phyloP scores from a whole-genome alignment of 2,329 filamentous ascomycete species.

The Curvularia eragrostidis region DNA sequence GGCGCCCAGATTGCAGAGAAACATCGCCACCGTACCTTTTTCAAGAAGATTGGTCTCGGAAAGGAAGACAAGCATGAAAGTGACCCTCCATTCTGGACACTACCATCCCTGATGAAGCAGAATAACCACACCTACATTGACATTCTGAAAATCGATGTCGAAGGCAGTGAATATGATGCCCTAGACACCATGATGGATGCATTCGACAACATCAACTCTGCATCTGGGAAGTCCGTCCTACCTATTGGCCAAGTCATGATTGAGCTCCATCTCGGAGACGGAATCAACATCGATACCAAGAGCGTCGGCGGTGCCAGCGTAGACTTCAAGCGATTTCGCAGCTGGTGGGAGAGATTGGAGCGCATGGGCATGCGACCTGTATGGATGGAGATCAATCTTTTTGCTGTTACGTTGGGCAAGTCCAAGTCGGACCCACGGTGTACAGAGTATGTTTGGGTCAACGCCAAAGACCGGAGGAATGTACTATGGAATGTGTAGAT shows the following conservation, averaged over 20 bases:
- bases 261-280: slow-evolving; percentile 40
- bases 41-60: slow-evolving; percentile 41
- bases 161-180: slow-evolving; percentile 42
- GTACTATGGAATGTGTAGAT: slow-evolving; percentile 35
- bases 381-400: slow-evolving; percentile 46
- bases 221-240: slow-evolving; percentile 30
- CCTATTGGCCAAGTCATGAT: slow-evolving; percentile 47
- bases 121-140: slow-evolving; percentile 47
- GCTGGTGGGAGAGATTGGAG: slow-evolving; percentile 46
- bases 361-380: slow-evolving; percentile 45
- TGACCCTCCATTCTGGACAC: slow-evolving; percentile 37
- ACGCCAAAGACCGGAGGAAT: slow-evolving; percentile 38
- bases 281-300: slow-evolving; percentile 14
- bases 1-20: slow-evolving; percentile 36
- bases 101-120: slow-evolving; percentile 38
- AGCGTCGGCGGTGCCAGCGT: slow-evolving; percentile 25
- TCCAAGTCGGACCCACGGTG: slow-evolving; percentile 39
- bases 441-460: slow-evolving; percentile 47
- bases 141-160: slow-evolving; percentile 45
- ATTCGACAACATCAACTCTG: slow-evolving; percentile 29
- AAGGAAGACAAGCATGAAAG: slow-evolving; percentile 32
- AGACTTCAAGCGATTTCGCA: slow-evolving; percentile 37
- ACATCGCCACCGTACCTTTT: slow-evolving; percentile 36
- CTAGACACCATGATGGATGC: slow-evolving; percentile 43
- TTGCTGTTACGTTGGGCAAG: slow-evolving; percentile 38